phyloP scores from a whole-genome alignment of 306 rosid genomes.

The Quercus aquifolioides region DNA sequence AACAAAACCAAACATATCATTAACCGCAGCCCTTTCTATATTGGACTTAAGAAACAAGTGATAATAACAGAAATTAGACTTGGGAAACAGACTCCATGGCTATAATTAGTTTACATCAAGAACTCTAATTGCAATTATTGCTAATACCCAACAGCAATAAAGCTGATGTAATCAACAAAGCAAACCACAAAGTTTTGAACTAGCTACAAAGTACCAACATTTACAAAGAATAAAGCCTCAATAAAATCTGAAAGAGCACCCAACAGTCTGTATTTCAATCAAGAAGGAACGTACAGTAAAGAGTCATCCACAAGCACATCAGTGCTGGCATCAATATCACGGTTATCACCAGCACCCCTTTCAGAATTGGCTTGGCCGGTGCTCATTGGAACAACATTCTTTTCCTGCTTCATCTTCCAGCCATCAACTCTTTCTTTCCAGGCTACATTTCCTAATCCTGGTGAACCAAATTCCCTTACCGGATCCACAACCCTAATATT shows the following conservation, averaged over 20 bases:
- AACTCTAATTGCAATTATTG: background rate
- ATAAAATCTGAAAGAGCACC: constrained; percentile 10
- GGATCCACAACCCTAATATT: constrained; percentile 72
- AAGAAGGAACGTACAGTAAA: constrained; percentile 55
- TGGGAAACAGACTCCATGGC: background rate
- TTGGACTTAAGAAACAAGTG: constrained; percentile 4
- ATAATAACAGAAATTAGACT: background rate
- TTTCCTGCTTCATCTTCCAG: constrained; percentile 98
- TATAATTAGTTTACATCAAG: background rate
- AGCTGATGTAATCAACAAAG: background rate
- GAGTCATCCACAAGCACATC: constrained; percentile 90
- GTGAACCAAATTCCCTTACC: constrained; percentile 44
- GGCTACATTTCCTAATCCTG: constrained; percentile 88
- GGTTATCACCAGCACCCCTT: constrained; percentile 68
- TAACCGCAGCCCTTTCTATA: constrained; percentile 1
- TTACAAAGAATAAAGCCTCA: constrained; percentile 9
- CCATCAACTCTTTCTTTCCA: constrained; percentile 99
- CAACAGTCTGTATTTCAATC: constrained; percentile 7
- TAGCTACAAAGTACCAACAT: constrained; percentile 2
- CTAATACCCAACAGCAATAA: background rate
- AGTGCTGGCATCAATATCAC: constrained; percentile 82
- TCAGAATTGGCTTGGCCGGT: constrained; percentile 87
- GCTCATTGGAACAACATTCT: constrained; percentile 81
- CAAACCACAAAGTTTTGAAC: background rate
- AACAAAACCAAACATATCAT: constrained; percentile 1